Evolutionary conservation across 2,329 filamentous ascomycete genomes (phyloP), one percentile per base, ranked within the genome.

Genomic region (Saccharata proteae): DNA sequence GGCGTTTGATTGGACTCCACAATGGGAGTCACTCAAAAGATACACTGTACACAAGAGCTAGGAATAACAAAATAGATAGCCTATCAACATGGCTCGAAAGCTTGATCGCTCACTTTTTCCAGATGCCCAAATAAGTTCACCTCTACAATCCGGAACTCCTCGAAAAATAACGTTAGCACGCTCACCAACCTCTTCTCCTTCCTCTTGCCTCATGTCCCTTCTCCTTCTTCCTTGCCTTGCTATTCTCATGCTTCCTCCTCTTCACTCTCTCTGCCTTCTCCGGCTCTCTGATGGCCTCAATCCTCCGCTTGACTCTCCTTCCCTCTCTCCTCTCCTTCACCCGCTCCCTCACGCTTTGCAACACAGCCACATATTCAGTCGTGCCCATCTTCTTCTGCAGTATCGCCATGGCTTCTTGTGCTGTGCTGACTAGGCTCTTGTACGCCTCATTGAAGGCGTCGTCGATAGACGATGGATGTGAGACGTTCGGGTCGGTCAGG

Each of bases 311-410:
- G 40, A 69, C 73, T 32, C 79, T 74, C 41, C 92, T 65, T 46
- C 76, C 72, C 50, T 83, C 74, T 42, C 90, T 67, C 46, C 78
- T 74, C 41, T 69, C 67, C 47, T 71, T 72, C n/a, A 90, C 76
- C 11, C 67, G 70, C 31, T 80, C 75, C 38, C 83, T 74, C 5
- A 92, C 82, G 23, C 69, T 69, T 22, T 81, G 57, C 48, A 96
- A 65, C 26, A 77, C 68, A 33, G 68, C 65, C n/a, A 86, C 75
- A 58, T 86, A 98, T 39, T 73, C 74, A 1, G 75, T 71, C 2
- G 80, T 83, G 23, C 88, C 90, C 30, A 93, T 65, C 49, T 81
- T 85, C 61, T 77, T 79, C 61, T 93, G 85, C 37, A 98, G 52
- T n/a, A 69, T 60, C 40, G 84, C 80, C 63, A 96, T 76, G 8